These are phyloP conservation scores for Eimeria tenella DNA, from an alignment of 169 alveolate genomes.

Conservation along the genomic window DNA sequence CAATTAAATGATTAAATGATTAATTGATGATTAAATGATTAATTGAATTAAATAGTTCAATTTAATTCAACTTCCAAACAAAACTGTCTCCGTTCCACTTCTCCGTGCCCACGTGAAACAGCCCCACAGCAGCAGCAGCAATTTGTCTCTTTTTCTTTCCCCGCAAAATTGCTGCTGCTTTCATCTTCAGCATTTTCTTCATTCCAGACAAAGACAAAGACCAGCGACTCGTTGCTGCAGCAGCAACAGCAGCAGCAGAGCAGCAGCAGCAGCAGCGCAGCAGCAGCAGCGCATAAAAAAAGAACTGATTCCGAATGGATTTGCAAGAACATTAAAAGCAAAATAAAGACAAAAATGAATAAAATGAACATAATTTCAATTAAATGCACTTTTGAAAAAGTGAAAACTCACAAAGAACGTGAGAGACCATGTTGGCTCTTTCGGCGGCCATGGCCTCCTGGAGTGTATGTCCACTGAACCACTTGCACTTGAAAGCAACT, in stretches of 20 bases:
- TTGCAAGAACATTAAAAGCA: not conserved
- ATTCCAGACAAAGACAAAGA: too few relatives aligned
- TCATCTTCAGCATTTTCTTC: too few relatives aligned
- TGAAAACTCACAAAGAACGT: not conserved
- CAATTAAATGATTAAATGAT: not conserved
- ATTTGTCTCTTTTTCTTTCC: not conserved
- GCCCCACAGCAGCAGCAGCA: not conserved
- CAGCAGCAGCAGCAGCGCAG: not conserved
- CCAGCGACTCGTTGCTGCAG: not conserved
- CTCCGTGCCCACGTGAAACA: not conserved
- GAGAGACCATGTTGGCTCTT: not conserved
- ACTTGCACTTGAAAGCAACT: not conserved
- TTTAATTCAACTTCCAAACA: not conserved
- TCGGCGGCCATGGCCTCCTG: conserved; percentile 8
- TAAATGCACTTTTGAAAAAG: not conserved
- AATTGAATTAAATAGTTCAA: not conserved
- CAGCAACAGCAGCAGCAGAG: not conserved
- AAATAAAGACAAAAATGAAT: not conserved
- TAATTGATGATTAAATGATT: not conserved
- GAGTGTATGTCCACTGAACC: not conserved
- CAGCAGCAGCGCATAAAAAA: not conserved
- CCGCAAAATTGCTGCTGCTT: not conserved
- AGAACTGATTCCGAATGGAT: not conserved
- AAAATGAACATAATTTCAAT: not conserved
- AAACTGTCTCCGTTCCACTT: not conserved